Conservation (phyloP, 2,329 filamentous ascomycete genomes). For the Orbilia quercus region DNA sequence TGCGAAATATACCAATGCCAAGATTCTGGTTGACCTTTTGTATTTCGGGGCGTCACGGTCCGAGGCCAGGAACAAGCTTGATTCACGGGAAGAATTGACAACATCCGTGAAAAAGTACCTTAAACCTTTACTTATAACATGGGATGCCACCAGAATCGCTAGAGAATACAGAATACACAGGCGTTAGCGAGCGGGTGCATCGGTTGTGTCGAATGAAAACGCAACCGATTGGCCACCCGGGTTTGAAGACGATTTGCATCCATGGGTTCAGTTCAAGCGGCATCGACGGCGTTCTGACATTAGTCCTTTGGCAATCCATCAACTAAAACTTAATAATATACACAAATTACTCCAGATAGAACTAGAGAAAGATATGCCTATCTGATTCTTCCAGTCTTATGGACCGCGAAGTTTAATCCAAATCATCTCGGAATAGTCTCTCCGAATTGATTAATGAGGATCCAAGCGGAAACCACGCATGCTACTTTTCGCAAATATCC, state of each 20-base stretch:
- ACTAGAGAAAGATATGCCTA: not conserved
- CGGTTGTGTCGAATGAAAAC: not conserved
- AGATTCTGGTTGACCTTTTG: not conserved
- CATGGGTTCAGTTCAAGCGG: conserved; percentile 41
- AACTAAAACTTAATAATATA: conserved; percentile 11
- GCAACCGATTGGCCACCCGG: conserved; percentile 35
- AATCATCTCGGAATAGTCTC: conserved; percentile 14
- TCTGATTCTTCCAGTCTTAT: conserved; percentile 23
- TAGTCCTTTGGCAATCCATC: not conserved
- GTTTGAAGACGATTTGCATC: conserved; percentile 11
- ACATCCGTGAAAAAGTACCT: conserved; percentile 32
- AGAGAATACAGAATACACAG: not conserved
- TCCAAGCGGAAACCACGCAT: no score
- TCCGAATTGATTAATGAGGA: conserved; percentile 1
- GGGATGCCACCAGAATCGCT: conserved; percentile 18
- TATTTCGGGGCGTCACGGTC: conserved; percentile 28
- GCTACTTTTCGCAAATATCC: no score
- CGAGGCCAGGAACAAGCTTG: conserved; percentile 22
- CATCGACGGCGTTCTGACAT: not conserved
- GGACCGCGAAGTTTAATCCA: conserved; percentile 8
- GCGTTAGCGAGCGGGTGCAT: not conserved
- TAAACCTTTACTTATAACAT: conserved; percentile 10
- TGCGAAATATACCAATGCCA: no score
- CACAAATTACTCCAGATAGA: no score
- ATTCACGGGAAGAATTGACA: conserved; percentile 32